Base-by-base conservation (phyloP, 768 basidiomycete genomes). In the Tylopilus sp. region DNA sequence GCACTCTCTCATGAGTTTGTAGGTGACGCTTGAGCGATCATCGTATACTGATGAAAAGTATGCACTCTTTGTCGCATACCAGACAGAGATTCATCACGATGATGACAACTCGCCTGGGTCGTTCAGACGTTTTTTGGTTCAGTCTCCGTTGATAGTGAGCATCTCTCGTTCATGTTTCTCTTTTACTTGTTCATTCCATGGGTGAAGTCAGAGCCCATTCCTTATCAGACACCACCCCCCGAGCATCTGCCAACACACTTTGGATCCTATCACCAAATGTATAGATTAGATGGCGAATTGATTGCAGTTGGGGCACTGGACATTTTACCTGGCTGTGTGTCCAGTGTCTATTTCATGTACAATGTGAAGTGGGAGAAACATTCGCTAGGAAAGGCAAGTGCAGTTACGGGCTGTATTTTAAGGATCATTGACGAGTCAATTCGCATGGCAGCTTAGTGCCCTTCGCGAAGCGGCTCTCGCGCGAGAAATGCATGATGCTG, bases 181-280 rank as follows among this genome's bases (percentile, higher is more conserved):
- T 44, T 1, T 15, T n/a, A 17, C 18, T 21, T 5, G 25, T 40
- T 51, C 43, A 56, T 50, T 47, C 40, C 31, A 47, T 13, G 30
- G 18, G 11, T 50, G 31, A 53, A 91, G 90, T 48, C 58, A 48
- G 77, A 81, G 60, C 71, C 76, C 21, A 93, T 89, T 58, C 76
- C 75, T 15, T 92, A 88, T 64, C 50, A 70, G 6, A 68, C 62
- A 1, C 45, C 66, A 1, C 77, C 76, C 0, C 80, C 83, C 17
- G 50, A 53, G 3, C 77, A 86, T 60, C 75, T 95, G 10, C 93
- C 94, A 0, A 62, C 53, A n/a, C 70, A 79, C 15, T 98, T 92
- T 68, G 95, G 95, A n/a, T 87, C 91, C 21, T 91, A 92, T 67
- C 95, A 98, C 62, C 92, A 93, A 59, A 71, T 92, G 40, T 97